Conservation (phyloP, 2,329 filamentous ascomycete genomes). For the Malbranchea zuffiana region DNA sequence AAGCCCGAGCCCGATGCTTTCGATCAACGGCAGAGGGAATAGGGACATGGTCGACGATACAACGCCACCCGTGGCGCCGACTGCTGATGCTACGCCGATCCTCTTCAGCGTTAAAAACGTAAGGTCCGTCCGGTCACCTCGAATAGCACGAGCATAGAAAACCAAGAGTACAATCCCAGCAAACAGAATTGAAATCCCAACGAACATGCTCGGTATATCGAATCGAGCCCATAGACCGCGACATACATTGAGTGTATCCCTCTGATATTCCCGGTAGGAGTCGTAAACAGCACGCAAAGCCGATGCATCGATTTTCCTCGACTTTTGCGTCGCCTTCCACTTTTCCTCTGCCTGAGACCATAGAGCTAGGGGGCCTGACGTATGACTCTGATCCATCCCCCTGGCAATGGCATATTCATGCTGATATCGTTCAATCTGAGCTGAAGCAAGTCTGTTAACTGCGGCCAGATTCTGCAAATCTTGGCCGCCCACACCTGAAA, state of each 20-base stretch:
- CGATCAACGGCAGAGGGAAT: conserved; percentile 23
- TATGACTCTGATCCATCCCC: conserved; percentile 52
- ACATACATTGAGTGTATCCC: conserved; percentile 65
- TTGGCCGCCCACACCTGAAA: conserved; percentile 52
- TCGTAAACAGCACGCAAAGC: conserved; percentile 38
- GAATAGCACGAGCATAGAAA: conserved; percentile 56
- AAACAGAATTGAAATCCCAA: conserved; percentile 62
- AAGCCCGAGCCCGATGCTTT: conserved; percentile 30
- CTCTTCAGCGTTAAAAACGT: conserved; percentile 43
- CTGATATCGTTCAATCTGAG: conserved; percentile 84
- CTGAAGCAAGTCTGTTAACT: conserved; percentile 65
- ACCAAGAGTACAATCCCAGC: conserved; percentile 57
- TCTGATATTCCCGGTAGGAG: conserved; percentile 63
- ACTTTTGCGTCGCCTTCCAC: conserved; percentile 38
- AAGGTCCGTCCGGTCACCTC: conserved; percentile 43
- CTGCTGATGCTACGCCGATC: conserved; percentile 39
- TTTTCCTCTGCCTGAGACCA: conserved; percentile 51
- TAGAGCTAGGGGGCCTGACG: conserved; percentile 45
- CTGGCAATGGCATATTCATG: conserved; percentile 65
- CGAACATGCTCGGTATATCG: conserved; percentile 72
- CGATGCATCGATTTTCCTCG: conserved; percentile 26
- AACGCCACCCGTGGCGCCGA: conserved; percentile 30
- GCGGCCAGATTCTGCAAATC: conserved; percentile 67
- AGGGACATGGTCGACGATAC: conserved; percentile 17
- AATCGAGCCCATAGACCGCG: conserved; percentile 85